Evolutionary conservation across 371 early-diverging fungal species (phyloP).

Genomic region (Syncephalastrum racemosum): DNA sequence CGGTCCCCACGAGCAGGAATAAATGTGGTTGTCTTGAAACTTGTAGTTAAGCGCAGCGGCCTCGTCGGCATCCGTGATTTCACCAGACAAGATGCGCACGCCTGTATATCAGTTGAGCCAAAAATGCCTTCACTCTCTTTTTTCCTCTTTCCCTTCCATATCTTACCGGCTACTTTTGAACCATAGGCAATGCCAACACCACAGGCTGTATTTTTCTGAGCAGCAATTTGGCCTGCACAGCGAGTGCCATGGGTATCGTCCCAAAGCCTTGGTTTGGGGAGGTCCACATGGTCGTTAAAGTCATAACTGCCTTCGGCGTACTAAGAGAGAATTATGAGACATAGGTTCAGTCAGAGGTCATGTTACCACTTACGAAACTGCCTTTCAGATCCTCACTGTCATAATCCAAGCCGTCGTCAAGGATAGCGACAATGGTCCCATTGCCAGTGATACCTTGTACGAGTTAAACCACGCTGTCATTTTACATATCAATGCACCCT

Average conservation of each 20-base stretch:
- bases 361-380: slow-evolving; percentile 77
- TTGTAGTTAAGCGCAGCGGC: slow-evolving; percentile 86
- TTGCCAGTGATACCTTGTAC: slow-evolving; percentile 78
- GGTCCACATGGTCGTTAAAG: slow-evolving; percentile 78
- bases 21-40: slow-evolving; percentile 87
- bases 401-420: slow-evolving; percentile 95
- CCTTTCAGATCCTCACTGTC: slow-evolving; percentile 77
- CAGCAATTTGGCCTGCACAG: slow-evolving; percentile 97
- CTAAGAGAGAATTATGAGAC: slow-evolving; percentile 29
- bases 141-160: background rate
- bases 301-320: slow-evolving; percentile 88
- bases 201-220: slow-evolving; percentile 84
- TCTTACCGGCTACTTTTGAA: slow-evolving; percentile 80
- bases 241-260: slow-evolving; percentile 96
- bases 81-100: slow-evolving; percentile 88
- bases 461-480: background rate
- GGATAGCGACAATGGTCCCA: slow-evolving; percentile 81
- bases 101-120: slow-evolving; percentile 36
- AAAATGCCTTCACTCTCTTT: background rate
- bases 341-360: background rate
- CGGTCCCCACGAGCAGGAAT: slow-evolving; percentile 96
- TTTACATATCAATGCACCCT: background rate
- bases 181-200: slow-evolving; percentile 95
- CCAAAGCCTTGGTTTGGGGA: slow-evolving; percentile 74
- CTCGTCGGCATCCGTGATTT: slow-evolving; percentile 88